Evolutionary conservation across 225 moss, liverwort and hornwort species (phyloP).

Genomic region (Climacium dendroides): DNA sequence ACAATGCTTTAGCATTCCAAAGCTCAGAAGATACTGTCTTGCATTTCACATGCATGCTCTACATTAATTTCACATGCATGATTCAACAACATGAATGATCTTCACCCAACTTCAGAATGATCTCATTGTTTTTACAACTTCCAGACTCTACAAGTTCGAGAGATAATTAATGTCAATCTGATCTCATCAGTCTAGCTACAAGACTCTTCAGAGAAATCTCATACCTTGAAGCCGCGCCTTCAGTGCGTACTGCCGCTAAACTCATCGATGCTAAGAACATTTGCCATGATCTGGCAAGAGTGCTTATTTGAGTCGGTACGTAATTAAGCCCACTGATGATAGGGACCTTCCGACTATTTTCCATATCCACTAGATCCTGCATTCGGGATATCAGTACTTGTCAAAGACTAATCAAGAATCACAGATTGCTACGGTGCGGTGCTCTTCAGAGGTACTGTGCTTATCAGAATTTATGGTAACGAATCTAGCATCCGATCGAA

Average conservation of each 20-base stretch:
- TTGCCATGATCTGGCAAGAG: conserved; percentile 65
- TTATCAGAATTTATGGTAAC: not conserved
- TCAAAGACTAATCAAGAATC: not conserved
- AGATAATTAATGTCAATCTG: not conserved
- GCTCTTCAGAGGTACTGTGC: not conserved
- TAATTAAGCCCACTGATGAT: conserved; percentile 42
- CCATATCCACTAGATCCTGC: conserved; percentile 66
- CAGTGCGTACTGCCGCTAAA: conserved; percentile 32
- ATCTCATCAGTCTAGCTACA: not conserved
- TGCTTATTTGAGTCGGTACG: conserved; percentile 55
- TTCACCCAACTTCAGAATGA: not conserved
- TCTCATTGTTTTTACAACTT: not conserved
- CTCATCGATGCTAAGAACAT: conserved; percentile 56
- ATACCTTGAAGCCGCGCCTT: conserved; percentile 40
- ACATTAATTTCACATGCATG: not conserved
- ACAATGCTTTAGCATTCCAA: not conserved
- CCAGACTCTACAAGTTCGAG: not conserved
- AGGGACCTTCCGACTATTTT: conserved; percentile 45
- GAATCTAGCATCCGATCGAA: not conserved
- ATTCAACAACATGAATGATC: not conserved
- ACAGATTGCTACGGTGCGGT: not conserved
- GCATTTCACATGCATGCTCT: not conserved
- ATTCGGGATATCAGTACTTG: not conserved
- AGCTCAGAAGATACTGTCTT: not conserved
- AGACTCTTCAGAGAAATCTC: not conserved